Base-by-base conservation (phyloP, 352 stramenopile species). In the Phytophthora palmivora region DNA sequence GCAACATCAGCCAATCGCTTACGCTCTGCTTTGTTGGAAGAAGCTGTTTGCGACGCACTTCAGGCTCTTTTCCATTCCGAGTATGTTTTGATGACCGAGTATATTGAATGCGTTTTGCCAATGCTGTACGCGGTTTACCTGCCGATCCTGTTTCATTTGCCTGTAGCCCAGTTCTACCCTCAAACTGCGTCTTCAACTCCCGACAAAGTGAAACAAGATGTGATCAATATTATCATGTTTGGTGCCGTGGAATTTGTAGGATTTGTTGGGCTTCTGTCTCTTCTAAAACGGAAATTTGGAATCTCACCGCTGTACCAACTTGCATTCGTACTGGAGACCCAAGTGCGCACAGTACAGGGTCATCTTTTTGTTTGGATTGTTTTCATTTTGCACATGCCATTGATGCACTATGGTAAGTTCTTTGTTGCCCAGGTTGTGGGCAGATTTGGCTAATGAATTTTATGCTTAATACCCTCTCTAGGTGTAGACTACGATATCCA, bases 41-140 rank as follows among this genome's bases (percentile, higher is more conserved):
- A 65, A 39, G 46, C 39, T 15, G 26, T 63, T 30, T 38, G 37
- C 11, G 49, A 71, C 10, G 59, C 43, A 4, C 66, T 70, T 3
- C 45, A 62, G 21, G 38, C 58, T 26, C 58, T 75, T 32, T 80
- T 78, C 43, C 58, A 64, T 34, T 65, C 54, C 6, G 63, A 79
- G 22, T 74, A 67, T 33, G 4, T 74, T 4, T 47, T 72, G 0
- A 50, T 70, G 34, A 33, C 44, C 3, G 68, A 75, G 52, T 78
- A 78, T 44, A 63, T 75, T 42, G 64, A 76, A 47, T 72, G 67
- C 34, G 41, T 42, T 0, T 50, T 80, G 4, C 72, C 63, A 22
- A 15, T 75, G 0, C 6, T 75, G 9, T 78, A 73, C 49, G 42
- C 58, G 10, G 21, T 61, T 6, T 78, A 69, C 15, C 16, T 72